Conservation (phyloP, 2,329 filamentous ascomycete species). For the Sarocladium strictum region DNA sequence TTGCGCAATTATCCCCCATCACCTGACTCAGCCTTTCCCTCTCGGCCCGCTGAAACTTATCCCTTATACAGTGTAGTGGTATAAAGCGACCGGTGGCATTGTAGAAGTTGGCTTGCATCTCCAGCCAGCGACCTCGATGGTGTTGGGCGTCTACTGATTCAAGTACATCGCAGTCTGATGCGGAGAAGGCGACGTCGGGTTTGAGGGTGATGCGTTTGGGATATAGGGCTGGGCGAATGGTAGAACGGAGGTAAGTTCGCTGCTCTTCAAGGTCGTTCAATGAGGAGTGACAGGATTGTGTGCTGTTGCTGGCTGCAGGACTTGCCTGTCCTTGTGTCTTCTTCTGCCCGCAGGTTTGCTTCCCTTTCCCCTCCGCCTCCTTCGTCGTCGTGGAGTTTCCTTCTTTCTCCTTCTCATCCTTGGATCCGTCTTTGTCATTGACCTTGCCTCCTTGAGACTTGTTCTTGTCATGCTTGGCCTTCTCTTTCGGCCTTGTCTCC, state of each 20-base stretch:
- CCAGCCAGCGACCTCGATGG: slow-evolving; percentile 29
- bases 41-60: slow-evolving; percentile 26
- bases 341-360: slow-evolving; percentile 16
- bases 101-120: slow-evolving; percentile 38
- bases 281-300: slow-evolving; percentile 2
- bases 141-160: slow-evolving; percentile 27
- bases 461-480: slow-evolving; percentile 7
- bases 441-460: slow-evolving; percentile 3
- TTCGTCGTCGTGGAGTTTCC: neutral
- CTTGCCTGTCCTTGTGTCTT: no score
- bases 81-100: slow-evolving; percentile 37
- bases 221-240: slow-evolving; percentile 26
- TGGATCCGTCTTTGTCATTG: slow-evolving; percentile 12
- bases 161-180: slow-evolving; percentile 28
- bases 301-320: neutral
- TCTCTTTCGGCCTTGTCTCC: neutral
- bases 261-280: neutral
- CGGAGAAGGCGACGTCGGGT: slow-evolving; percentile 20
- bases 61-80: slow-evolving; percentile 29
- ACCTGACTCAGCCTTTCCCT: slow-evolving; percentile 7
- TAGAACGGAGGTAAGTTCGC: slow-evolving; percentile 22
- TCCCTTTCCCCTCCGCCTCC: slow-evolving; percentile 16
- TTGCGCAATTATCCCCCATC: slow-evolving; percentile 3
- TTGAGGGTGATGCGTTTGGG: slow-evolving; percentile 16
- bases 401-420: slow-evolving; percentile 4